phyloP scores from a whole-genome alignment of 495 filamentous ascomycete species.

The Penicillium bialowiezense region DNA sequence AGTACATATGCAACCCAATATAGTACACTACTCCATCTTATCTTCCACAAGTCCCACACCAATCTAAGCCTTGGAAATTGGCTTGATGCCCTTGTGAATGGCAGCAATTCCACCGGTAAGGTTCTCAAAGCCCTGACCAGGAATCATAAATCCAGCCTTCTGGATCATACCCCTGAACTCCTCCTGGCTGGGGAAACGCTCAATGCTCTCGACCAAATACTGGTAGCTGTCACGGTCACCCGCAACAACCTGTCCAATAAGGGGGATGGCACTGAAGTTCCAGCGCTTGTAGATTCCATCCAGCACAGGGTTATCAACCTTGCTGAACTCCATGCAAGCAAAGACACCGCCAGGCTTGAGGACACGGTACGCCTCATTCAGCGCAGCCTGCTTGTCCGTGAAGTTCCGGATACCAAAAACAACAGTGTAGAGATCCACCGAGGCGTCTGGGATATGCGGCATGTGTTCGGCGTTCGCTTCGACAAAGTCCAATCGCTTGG shows the following conservation, averaged over 20 bases:
- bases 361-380: conserved; percentile 79
- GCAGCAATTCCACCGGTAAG: conserved; percentile 89
- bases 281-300: conserved; percentile 92
- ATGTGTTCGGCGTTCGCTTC: conserved; percentile 89
- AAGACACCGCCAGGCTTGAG: conserved; percentile 94
- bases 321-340: conserved; percentile 94
- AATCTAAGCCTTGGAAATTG: conserved; percentile 39
- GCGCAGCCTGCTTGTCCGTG: conserved; percentile 75
- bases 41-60: not conserved
- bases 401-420: conserved; percentile 98
- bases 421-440: conserved; percentile 90
- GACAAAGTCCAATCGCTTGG: conserved; percentile 67
- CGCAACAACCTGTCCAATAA: conserved; percentile 94
- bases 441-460: conserved; percentile 56
- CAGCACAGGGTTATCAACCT: conserved; percentile 68
- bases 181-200: conserved; percentile 81
- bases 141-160: conserved; percentile 83
- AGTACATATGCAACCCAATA: conserved; percentile 4
- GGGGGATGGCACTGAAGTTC: conserved; percentile 89
- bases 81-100: conserved; percentile 96
- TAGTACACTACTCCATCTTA: not conserved
- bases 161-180: conserved; percentile 85
- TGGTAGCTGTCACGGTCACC: conserved; percentile 95
- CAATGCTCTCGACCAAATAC: conserved; percentile 98
- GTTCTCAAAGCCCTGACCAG: conserved; percentile 79